Base-by-base conservation (phyloP, 805 yeast genomes). In the Myxozyma nipponensis region DNA sequence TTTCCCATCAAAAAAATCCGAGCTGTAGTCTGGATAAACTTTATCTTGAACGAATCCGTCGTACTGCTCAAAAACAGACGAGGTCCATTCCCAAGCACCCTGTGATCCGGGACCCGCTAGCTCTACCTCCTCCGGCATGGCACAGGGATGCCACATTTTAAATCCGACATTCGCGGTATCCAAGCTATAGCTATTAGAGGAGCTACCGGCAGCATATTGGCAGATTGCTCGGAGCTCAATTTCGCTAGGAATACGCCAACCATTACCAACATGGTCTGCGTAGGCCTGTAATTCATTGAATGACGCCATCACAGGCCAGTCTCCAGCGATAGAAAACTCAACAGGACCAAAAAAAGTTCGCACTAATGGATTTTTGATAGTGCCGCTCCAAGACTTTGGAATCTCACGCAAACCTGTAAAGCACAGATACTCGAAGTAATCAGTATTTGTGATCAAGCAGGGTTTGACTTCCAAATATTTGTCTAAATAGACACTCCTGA, bases 51-150 rank as follows among this genome's bases (percentile, higher is more conserved):
- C 40, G 37, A 58, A 58, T 3, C 53, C 59, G 4, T 38, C 42
- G 19, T 51, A 50, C 15, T 41, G 36, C 2, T 40, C 44, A 21
- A 58, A 46, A 4, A 41, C 51, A 24, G 61, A 46, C 39, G 47
- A 38, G 3, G 62, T 58, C 62, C 62, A 58, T 37, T 58, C 62
- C 56, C 59, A 58, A 3, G 49, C 59, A 9, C 62, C 62, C 54
- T 47, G 52, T 4, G 46, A 22, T 7, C 59, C 60, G 5, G 56
- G 54, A 9, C 60, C 60, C 4, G 43, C 26, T 17, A 47, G 6
- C 25, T 19, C 38, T n/a, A 32, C 18, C 18, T 40, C 39, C 4
- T 43, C 25, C 4, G 40, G 21, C n/a, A 46, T 23, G 5, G 51
- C 22, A 9, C 37, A 23, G 4, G 62, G 62, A 43, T 50, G 54